Evolutionary conservation across 192 early-diverging fungal genomes (phyloP).

Genomic region (Coemansia sp.): DNA sequence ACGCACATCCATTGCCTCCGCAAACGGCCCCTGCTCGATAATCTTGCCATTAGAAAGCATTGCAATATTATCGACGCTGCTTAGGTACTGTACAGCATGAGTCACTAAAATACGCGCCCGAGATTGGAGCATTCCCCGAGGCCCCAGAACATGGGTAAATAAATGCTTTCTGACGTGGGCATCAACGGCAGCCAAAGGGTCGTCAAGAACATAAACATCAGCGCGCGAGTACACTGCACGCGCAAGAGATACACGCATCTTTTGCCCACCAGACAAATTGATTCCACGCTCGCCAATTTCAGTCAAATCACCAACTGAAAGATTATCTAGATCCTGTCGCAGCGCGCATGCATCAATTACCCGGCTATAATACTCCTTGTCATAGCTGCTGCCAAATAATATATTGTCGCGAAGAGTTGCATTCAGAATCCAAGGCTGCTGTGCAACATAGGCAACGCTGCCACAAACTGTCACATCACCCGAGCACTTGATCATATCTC

Average conservation of each 20-base stretch:
- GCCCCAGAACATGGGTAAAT: slow-evolving; percentile 53
- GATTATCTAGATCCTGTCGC: slow-evolving; percentile 54
- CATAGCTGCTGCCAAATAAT: slow-evolving; percentile 58
- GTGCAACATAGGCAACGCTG: slow-evolving; percentile 56
- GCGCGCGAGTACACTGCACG: slow-evolving; percentile 62
- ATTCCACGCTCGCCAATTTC: slow-evolving; percentile 64
- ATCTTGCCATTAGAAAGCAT: slow-evolving; percentile 52
- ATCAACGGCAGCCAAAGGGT: slow-evolving; percentile 68
- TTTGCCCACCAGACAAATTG: slow-evolving; percentile 61
- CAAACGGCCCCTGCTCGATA: slow-evolving; percentile 55
- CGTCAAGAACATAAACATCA: slow-evolving; percentile 66
- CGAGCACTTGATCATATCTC: slow-evolving; percentile 49
- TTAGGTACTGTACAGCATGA: slow-evolving; percentile 55
- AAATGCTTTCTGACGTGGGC: slow-evolving; percentile 60
- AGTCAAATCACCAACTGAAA: slow-evolving; percentile 54
- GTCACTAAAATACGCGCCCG: slow-evolving; percentile 60
- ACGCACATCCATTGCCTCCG: slow-evolving; percentile 63
- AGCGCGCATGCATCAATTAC: slow-evolving; percentile 60
- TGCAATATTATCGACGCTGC: slow-evolving; percentile 46
- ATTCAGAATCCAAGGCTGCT: slow-evolving; percentile 66
- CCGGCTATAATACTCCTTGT: slow-evolving; percentile 52
- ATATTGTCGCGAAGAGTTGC: slow-evolving; percentile 64
- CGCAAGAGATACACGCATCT: slow-evolving; percentile 62
- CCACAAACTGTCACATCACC: slow-evolving; percentile 37
- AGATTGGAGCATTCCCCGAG: slow-evolving; percentile 40